These are phyloP conservation scores for Penicillium sp. DNA, from an alignment of 2,329 filamentous ascomycete species.

Conservation along the genomic window DNA sequence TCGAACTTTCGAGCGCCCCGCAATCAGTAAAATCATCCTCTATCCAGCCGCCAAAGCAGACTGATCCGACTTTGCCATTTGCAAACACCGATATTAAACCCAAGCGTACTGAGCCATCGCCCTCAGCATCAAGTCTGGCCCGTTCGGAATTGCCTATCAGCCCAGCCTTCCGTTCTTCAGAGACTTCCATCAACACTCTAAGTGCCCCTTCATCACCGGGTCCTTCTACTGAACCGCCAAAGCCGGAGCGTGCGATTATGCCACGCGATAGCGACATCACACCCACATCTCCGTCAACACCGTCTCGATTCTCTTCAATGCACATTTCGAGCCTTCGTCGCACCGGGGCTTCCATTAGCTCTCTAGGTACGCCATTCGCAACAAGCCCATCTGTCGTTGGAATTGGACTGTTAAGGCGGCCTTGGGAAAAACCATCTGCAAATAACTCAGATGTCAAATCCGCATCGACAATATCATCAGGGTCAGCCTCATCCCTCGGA, in stretches of 20 bases:
- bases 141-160: constrained; percentile 18
- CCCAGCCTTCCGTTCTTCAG: not conserved
- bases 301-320: constrained; percentile 1
- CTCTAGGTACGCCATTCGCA: not conserved
- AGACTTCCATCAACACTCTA: not conserved
- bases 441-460: not conserved
- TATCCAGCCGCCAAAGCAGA: not conserved
- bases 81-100: not conserved
- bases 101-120: not conserved
- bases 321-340: constrained; percentile 1
- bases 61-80: not conserved
- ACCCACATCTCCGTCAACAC: not conserved
- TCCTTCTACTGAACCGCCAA: not conserved
- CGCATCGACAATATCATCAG: not conserved
- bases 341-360: not conserved
- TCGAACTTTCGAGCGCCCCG: not conserved
- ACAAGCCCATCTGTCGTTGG: constrained; percentile 1
- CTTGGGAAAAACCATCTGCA: constrained; percentile 1
- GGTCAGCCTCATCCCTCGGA: not conserved
- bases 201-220: not conserved
- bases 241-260: not conserved
- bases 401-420: constrained; percentile 2
- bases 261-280: not conserved
- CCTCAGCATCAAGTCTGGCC: constrained; percentile 10
- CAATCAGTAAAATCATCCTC: not conserved